phyloP scores from a whole-genome alignment of 257 asterid species.

The Nicotiana attenuata region DNA sequence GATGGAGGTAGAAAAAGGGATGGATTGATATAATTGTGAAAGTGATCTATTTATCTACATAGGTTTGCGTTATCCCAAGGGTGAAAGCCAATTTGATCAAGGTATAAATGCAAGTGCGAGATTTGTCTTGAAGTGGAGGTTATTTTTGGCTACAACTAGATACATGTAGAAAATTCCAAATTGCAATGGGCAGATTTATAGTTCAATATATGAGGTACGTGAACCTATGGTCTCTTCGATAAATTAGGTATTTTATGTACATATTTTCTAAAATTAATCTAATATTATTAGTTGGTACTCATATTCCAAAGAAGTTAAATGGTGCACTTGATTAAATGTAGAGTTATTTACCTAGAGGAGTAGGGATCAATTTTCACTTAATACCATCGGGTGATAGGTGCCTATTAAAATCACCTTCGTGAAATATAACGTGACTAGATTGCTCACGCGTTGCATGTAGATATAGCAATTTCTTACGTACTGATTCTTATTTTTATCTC shows the following conservation, averaged over 20 bases:
- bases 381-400: not conserved
- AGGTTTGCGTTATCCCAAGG: not conserved
- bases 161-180: not conserved
- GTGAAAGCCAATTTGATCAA: not conserved
- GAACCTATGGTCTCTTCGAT: no score
- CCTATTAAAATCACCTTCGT: not conserved
- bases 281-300: no score
- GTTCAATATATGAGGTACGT: no score
- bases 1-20: not conserved
- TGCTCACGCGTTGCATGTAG: not conserved
- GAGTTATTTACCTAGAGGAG: no score
- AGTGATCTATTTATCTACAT: constrained; percentile 4
- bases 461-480: no score
- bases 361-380: no score
- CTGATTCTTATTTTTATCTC: no score
- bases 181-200: not conserved
- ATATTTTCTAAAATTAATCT: no score
- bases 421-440: not conserved
- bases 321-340: no score
- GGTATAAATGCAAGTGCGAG: not conserved
- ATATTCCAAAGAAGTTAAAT: no score
- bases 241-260: no score
- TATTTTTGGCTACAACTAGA: not conserved
- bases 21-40: not conserved
- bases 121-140: not conserved